Conservation (phyloP, 2,329 filamentous ascomycete genomes). For the Epichloe coenophiala region DNA sequence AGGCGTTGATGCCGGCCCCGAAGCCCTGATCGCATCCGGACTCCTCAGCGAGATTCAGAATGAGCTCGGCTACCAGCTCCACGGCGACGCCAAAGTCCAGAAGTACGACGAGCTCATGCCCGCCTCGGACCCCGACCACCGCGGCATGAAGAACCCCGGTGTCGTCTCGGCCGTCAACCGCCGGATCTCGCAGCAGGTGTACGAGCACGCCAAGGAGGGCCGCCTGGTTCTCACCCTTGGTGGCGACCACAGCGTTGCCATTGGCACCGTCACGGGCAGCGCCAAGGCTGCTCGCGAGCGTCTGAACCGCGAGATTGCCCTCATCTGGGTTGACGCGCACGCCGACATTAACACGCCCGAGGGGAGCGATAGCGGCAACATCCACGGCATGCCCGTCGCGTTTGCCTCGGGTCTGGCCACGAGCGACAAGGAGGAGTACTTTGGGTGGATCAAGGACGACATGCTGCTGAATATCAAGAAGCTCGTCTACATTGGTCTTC, state of each 20-base stretch:
- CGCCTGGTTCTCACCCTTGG: constrained; percentile 86
- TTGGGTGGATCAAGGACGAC: constrained; percentile 77
- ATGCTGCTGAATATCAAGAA: constrained; percentile 61
- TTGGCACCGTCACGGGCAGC: constrained; percentile 80
- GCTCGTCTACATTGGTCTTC: constrained; percentile 89
- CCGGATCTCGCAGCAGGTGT: constrained; percentile 70
- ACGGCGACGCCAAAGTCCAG: constrained; percentile 73
- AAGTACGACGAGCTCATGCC: constrained; percentile 67
- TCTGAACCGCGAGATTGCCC: constrained; percentile 68
- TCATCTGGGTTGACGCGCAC: constrained; percentile 98
- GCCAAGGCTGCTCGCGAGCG: constrained; percentile 78
- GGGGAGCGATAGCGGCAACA: constrained; percentile 77
- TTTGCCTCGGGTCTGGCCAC: constrained; percentile 78
- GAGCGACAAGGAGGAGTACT: constrained; percentile 63
- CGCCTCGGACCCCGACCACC: constrained; percentile 59
- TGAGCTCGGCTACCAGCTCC: constrained; percentile 78
- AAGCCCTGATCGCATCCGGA: constrained; percentile 77
- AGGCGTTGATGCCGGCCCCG: constrained; percentile 82
- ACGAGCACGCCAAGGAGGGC: constrained; percentile 69
- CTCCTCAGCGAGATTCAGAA: constrained; percentile 70
- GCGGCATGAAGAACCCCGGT: constrained; percentile 87
- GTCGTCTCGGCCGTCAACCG: constrained; percentile 76
- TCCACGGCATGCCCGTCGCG: constrained; percentile 94
- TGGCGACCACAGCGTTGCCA: constrained; percentile 92
- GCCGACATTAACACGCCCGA: constrained; percentile 96